Evolutionary conservation across 768 basidiomycete genomes (phyloP).

Genomic region (Calocybe cyanea): DNA sequence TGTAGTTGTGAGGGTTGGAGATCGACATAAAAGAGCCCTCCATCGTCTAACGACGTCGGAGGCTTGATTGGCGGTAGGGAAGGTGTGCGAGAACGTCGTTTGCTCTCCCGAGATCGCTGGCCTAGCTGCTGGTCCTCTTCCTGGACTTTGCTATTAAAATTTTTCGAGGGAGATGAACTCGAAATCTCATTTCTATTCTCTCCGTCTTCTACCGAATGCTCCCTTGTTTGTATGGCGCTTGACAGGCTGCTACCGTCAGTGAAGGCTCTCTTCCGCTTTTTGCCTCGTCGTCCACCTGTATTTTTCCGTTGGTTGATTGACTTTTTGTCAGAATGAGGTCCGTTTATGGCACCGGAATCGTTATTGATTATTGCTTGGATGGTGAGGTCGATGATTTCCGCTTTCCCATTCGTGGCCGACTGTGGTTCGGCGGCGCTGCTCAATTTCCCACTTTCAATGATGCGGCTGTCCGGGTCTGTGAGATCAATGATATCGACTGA

Average conservation of each 20-base stretch:
- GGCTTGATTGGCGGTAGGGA: constrained; percentile 15
- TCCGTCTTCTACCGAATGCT: constrained; percentile 18
- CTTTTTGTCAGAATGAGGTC: not conserved
- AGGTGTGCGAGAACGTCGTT: too few species aligned
- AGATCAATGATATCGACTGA: not conserved
- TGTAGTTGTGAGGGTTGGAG: constrained; percentile 34
- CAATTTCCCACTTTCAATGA: too few species aligned
- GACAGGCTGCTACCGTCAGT: constrained; percentile 16
- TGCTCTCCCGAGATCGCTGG: not conserved
- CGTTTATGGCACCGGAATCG: not conserved
- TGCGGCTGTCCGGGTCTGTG: not conserved
- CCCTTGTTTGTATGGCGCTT: constrained; percentile 16
- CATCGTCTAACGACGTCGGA: constrained; percentile 12
- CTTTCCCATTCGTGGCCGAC: constrained; percentile 1
- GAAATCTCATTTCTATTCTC: constrained; percentile 9
- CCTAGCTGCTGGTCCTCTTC: not conserved
- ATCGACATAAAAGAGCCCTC: constrained; percentile 50
- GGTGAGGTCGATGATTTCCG: constrained; percentile 33
- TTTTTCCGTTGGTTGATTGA: constrained; percentile 1
- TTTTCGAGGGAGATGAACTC: not conserved
- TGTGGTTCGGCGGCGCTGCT: too few species aligned
- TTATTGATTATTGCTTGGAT: constrained; percentile 5
- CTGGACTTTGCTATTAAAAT: not conserved
- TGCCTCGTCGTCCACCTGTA: constrained; percentile 20
- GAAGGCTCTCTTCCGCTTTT: constrained; percentile 23